Base-by-base conservation (phyloP, 306 rosid genomes). In the Astragalus glycyphyllos region DNA sequence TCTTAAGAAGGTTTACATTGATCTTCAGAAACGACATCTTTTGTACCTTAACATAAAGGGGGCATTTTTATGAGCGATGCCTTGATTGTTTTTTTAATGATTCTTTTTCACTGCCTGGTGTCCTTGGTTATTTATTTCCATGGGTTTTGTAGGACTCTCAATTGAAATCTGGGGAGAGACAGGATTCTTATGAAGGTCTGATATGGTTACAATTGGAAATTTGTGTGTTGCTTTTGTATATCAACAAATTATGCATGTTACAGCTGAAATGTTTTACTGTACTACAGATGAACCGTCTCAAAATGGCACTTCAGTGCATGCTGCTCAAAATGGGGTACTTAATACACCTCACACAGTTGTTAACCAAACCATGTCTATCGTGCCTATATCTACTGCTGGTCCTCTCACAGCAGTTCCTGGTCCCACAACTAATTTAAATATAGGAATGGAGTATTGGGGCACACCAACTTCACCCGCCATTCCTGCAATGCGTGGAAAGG, bases 401-500 rank as follows among this genome's bases (percentile, higher is more conserved):
- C 86, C 88, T 76, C 88, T 91, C 61, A 79, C 84, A 54, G 84
- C 86, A 40, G 85, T 84, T 84, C 73, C 98, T 55, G 94, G 97
- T 77, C 98, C 98, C 77, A 80, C 96, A 9, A 94, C 98, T 40
- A 94, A 90, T 80, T 85, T 94, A 64, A 94, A 94, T 72, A 94
- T 94, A 65, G 98, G 98, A 81, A 94, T 90, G 97, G 98, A 94
- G 65, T 94, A 90, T 79, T 94, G 98, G 98, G 95, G 95, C 42
- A 71, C 98, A 15, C 90, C 95, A 46, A 69, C 96, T 58, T 69
- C 96, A 55, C 80, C 97, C 40, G 45, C 84, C 49, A 77, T 91
- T 68, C 92, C 98, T 75, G 84, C 88, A 14, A 12, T 86, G 49
- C 84, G 58, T 5, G 92, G 97, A 84, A 89, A 94, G 88, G 94